Percentiles rank a stretch among this genome's conserved stretches.
Evolutionary conservation across 2,329 filamentous ascomycete genomes (phyloP).

Genomic region (Alternaria consortialis): DNA sequence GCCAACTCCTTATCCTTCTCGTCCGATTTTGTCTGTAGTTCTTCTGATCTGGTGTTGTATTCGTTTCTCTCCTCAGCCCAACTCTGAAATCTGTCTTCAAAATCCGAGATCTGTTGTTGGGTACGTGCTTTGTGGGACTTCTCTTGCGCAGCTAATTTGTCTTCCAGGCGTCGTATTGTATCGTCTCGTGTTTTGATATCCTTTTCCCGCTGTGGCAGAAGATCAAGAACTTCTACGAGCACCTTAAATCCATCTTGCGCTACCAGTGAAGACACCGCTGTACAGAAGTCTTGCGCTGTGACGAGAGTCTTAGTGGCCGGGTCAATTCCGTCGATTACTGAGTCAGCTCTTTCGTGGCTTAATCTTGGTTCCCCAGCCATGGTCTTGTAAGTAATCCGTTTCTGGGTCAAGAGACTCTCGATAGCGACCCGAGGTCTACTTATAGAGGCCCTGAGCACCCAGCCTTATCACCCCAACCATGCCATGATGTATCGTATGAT

Average conservation of each 20-base stretch:
- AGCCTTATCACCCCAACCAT: no score
- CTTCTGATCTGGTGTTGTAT: no score
- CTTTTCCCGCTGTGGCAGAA: neutral
- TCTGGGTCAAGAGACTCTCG: no score
- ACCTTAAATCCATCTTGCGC: neutral
- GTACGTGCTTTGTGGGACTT: neutral
- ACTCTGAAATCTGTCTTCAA: neutral
- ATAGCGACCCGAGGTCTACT: no score
- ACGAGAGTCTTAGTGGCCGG: neutral
- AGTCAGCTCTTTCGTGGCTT: neutral
- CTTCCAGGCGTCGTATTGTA: neutral
- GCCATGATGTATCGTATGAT: no score
- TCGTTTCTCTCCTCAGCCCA: neutral
- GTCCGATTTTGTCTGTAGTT: no score
- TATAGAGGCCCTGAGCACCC: no score
- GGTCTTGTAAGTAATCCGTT: no score
- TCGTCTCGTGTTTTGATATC: neutral
- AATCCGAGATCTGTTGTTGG: neutral
- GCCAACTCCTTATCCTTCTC: no score
- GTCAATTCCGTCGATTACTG: neutral
- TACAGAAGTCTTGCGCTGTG: neutral
- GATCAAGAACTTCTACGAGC: neutral
- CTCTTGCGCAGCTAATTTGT: neutral
- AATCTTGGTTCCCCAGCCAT: neutral
- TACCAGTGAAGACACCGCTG: neutral